Evolutionary conservation across 768 basidiomycete species (phyloP).

Genomic region (Phaeotremella fagi): DNA sequence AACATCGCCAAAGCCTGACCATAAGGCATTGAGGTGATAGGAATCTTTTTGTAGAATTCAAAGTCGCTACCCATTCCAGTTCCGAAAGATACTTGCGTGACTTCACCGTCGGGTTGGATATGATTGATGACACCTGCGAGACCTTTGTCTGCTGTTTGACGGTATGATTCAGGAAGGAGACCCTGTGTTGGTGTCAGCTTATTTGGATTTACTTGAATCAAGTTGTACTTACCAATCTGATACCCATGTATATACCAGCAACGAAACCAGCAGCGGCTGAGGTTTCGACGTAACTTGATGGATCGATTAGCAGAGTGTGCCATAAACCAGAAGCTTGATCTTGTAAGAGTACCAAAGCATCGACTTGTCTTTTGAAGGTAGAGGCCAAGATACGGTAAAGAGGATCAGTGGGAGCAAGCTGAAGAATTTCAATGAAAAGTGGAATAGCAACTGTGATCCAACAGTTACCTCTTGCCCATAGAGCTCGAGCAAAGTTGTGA

Average conservation of each 20-base stretch:
- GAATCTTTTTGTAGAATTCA: conserved; percentile 55
- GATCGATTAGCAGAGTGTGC: conserved; percentile 57
- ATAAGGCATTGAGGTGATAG: conserved; percentile 60
- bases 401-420: conserved; percentile 51
- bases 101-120: conserved; percentile 54
- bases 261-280: conserved; percentile 42
- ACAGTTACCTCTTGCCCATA: conserved; percentile 59
- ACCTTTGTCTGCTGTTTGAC: conserved; percentile 16
- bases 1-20: conserved; percentile 57
- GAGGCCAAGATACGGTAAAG: conserved; percentile 52
- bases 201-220: not conserved
- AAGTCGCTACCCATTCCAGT: conserved; percentile 56
- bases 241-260: conserved; percentile 29
- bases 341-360: conserved; percentile 53
- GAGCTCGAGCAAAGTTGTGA: conserved; percentile 49
- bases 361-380: conserved; percentile 53
- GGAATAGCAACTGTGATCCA: conserved; percentile 48
- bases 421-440: conserved; percentile 24
- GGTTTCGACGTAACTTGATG: conserved; percentile 55
- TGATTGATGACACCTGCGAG: conserved; percentile 49
- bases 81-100: conserved; percentile 55
- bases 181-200: conserved; percentile 11
- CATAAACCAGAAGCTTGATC: conserved; percentile 54
- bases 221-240: conserved; percentile 15
- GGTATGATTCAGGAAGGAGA: conserved; percentile 12